Base-by-base conservation (phyloP, 2,329 filamentous ascomycete species). In the Calonectria montana region DNA sequence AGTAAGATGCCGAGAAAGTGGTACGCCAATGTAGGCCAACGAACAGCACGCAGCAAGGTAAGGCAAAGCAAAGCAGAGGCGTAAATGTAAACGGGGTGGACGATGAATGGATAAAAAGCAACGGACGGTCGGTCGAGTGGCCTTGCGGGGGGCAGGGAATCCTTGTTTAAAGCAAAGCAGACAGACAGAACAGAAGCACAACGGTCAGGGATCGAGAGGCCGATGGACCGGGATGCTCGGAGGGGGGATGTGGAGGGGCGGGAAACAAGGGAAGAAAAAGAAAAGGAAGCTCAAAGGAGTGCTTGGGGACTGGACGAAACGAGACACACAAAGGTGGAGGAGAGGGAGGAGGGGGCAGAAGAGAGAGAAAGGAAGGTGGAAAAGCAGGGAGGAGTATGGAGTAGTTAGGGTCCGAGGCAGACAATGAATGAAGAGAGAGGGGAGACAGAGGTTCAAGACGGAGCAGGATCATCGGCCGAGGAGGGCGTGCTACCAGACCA, bases 51-150 rank as follows among this genome's bases (percentile, higher is more conserved):
- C 31, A 35, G 31, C 31, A 35, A 35, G 31, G 31, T 12, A 12
- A 66, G 27, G 63, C 70, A 72, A 67, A 47, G 70, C 71, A 64
- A 70, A 67, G 48, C 63, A 53, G 50, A 53, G 29, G 50, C 35
- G 68, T 31, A 59, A 39, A 39, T 25, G 53, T 37, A 23, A 25
- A 59, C 31, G n/a, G 31, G 15, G 47, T 45, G 67, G 53, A 47
- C 55, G 25, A 39, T 67, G 66, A 73, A 75, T 74, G 75, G 72
- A 77, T 69, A 68, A 70, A 23, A 61, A 59, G 67, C 53, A 45
- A 41, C 25, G 48, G 43, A 47, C 43, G 21, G 43, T 47, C 43
- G n/a, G 21, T 35, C 31, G 31, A 23, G n/a, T 23, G 43, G 43
- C 43, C 43, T 47, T 47, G 43, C 23, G 43, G 43, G 43, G 43